Evolutionary conservation across 768 basidiomycete genomes (phyloP), one percentile per base, ranked within the genome.

Genomic region (Russula foetens): DNA sequence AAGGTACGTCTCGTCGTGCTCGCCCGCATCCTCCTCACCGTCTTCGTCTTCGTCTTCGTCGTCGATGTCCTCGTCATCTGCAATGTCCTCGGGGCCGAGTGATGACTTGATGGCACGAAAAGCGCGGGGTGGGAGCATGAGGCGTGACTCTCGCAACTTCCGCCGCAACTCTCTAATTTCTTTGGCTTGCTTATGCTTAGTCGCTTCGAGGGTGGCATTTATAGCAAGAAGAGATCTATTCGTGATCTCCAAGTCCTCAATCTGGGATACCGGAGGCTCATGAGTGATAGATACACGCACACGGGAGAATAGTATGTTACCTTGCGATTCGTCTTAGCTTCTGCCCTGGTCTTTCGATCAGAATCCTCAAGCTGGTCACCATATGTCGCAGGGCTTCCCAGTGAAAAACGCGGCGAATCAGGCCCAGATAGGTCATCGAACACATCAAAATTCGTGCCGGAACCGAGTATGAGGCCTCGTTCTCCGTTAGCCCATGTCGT

Each of bases 201-300:
- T 81, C 38, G 84, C 81, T 71, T 96, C 92, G 23, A 96, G 78
- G 19, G 87, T 81, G 2, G 86, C 76, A 68, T 95, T 96, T 74
- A 96, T 92, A 2, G 84, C 83, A 48, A 95, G 78, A 19, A 96
- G 79, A 1, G 92, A 96, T 35, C 82, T 80, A 71, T 92, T 95
- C 7, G 90, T 87, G 68, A 96, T 96, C 72, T 95, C 90, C 12
- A 96, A 77, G 74, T 96, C 92, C 14, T 88, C 90, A 59, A 96
- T 95, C 93, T 96, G 62, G 59, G 17, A 26, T n/a, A 41, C 9
- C 60, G 19, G 46, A n/a, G 24, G 41, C 31, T 44, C 53, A 43
- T 14, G 53, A 8, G 12, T 26, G 31, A 49, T 43, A 28, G 33
- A 41, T 43, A 19, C 63, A n/a, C 63, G 43, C 31, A 31, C 24